Base-by-base conservation (phyloP, 345 rosid species). In the Citrus sp. region DNA sequence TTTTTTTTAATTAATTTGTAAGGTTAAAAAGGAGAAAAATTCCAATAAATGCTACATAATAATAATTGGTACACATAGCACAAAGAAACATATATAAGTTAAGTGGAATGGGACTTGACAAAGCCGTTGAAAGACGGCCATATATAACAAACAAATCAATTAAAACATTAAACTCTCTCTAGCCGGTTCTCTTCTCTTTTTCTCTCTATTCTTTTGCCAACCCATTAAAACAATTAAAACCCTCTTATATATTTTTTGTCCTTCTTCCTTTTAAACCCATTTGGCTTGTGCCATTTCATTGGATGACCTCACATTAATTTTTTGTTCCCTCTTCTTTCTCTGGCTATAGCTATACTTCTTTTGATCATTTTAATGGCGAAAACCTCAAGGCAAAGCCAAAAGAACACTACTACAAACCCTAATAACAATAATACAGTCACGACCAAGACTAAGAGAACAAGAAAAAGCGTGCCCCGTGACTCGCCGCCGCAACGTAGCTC, bases 401-500 rank as follows among this genome's bases (percentile, higher is more conserved):
- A 51, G 34, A 66, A 35, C 59, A 46, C 22, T 51, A 64, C 77
- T 51, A 64, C 77, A 6, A 80, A 34, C 5, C 7, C 28, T 30
- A 37, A 34, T 49, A 34, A n/a, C 14, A 6, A 34, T 49, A 34
- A 28, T 21, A 6, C 38, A 18, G n/a, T 28, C 4, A 2, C 55
- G 49, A 56, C 84, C 35, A 86, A 87, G 76, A 67, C 55, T 5
- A 91, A 88, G 81, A 82, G 92, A 28, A 83, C 87, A 0, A 79
- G 94, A 27, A 88, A 85, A 79, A 89, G 73, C 37, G 90, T 87
- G 25, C 90, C 87, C 1, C 79, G 92, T 5, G 86, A 88, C 69
- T 79, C 90, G 30, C 90, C 92, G 58, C 86, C 87, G 2, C 92
- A 78, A 67, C 90, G 95, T 6, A 91, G 90, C 88, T 91, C 95